Evolutionary conservation across 768 basidiomycete species (phyloP).

Genomic region (Clavaria fumosa): DNA sequence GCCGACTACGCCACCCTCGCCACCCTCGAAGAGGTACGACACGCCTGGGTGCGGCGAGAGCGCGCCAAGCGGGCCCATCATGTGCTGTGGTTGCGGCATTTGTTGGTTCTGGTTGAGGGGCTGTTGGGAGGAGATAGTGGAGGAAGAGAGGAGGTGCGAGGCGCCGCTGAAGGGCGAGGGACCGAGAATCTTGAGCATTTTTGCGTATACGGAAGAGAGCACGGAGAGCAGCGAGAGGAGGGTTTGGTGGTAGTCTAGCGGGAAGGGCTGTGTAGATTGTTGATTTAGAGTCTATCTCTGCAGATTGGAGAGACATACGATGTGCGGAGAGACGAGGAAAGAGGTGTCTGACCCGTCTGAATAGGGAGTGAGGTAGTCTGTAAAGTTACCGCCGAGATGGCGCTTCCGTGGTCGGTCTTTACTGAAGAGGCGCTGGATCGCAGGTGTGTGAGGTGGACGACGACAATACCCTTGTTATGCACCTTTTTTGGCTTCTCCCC

Average conservation of each 20-base stretch:
- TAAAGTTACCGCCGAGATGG: constrained; percentile 30
- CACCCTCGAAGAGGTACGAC: constrained; percentile 56
- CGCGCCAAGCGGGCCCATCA: constrained; percentile 65
- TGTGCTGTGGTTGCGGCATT: constrained; percentile 44
- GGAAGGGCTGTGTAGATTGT: constrained; percentile 47
- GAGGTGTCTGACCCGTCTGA: constrained; percentile 46
- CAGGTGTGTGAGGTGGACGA: constrained; percentile 1
- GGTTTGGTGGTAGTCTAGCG: constrained; percentile 79
- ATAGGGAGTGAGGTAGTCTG: constrained; percentile 47
- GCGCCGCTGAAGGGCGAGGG: constrained; percentile 71
- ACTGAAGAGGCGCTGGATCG: constrained; percentile 39
- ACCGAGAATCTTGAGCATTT: constrained; percentile 69
- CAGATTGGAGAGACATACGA: constrained; percentile 37
- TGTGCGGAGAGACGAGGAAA: constrained; percentile 58
- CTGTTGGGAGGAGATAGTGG: too few relatives aligned
- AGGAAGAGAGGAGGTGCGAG: too few relatives aligned
- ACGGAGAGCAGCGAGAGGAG: constrained; percentile 81
- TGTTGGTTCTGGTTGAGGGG: too few relatives aligned
- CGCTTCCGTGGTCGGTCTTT: constrained; percentile 42
- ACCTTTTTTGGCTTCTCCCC: constrained; percentile 64
- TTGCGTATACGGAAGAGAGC: constrained; percentile 79
- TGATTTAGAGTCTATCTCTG: not conserved
- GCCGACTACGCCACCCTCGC: constrained; percentile 12
- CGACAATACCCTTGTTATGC: too few relatives aligned
- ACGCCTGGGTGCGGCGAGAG: constrained; percentile 72